Evolutionary conservation across 352 stramenopile species (phyloP), one percentile per base, ranked within the genome.

Genomic region (Phytophthora hybrid): DNA sequence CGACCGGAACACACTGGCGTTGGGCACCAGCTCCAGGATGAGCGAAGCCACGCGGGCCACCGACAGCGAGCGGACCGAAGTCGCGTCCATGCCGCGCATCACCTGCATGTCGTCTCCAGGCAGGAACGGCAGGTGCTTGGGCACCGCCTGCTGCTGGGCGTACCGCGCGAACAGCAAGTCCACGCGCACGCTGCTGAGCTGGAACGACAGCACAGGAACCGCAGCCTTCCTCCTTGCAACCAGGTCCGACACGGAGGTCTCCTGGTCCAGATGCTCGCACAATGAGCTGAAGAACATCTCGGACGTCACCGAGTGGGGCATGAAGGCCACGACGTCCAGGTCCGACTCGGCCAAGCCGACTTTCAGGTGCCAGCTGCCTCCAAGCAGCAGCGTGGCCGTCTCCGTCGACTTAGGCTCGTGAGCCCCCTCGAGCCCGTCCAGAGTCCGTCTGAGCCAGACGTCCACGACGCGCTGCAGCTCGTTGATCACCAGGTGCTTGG

Each of bases 321-420:
- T 71, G 39, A 97, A 77, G 14, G 84, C 85, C 52, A 94, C 90
- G 16, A 95, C 78, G 65, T 97, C 90, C 18, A 97, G 70, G 61
- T 95, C 88, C 41, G 88, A 95, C 63, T 95, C 88, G 16, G 69
- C 77, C 57, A 84, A 72, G 9, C 89, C 90, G 18, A 95, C 88
- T 55, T 95, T 94, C 18, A 95, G 73, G 58, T 97, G 83, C 87
- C 86, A 95, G 49, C 88, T 95, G 4, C 90, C 90, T 7, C 90
- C 90, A 10, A 95, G 60, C 18, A 95, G 70, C 64, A 97, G 65
- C 7, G 85, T 91, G 23, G 85, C 85, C 1, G 87, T 89, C 21
- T 73, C 70, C 9, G 60, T 71, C 37, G 72, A 65, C n/a, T 69
- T 66, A 11, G 7, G 21, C 39, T 69, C 64, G 6, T 52, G 7